A percentile compares a stretch with the other conserved stretches of the same genome.
These are phyloP conservation scores for Boletus semigastroideus DNA, from an alignment of 1,284 basidiomycete genomes.

Conservation along the genomic window DNA sequence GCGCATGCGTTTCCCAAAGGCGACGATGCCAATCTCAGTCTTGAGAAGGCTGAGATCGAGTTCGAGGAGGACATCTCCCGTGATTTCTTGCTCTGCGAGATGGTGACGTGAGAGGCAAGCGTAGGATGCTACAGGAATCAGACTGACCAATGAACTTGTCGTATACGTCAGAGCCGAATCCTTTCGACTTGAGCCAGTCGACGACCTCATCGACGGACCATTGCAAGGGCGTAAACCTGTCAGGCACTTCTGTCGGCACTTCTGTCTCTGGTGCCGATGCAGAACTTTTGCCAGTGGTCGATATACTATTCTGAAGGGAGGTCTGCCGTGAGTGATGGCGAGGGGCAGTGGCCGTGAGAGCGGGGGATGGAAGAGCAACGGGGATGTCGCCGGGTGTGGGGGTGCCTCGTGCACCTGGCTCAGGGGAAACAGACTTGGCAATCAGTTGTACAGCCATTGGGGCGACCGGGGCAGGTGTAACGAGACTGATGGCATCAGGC, in stretches of 20 bases:
- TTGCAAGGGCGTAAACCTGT: constrained; percentile 45
- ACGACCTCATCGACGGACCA: constrained; percentile 92
- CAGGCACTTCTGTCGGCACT: constrained; percentile 11
- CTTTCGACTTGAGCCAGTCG: constrained; percentile 83
- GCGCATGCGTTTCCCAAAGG: constrained; percentile 92
- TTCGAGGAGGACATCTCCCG: constrained; percentile 93
- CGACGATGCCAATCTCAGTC: constrained; percentile 90
- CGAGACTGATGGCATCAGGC: constrained; percentile 19
- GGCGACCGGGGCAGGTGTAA: constrained; percentile 23
- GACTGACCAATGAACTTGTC: constrained; percentile 81
- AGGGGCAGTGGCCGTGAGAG: constrained; percentile 34
- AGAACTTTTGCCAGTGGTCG: constrained; percentile 23
- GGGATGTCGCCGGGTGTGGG: constrained; percentile 24
- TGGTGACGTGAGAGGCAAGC: not conserved
- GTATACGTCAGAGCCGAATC: constrained; percentile 82
- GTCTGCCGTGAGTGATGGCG: constrained; percentile 27
- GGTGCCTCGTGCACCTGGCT: constrained; percentile 14
- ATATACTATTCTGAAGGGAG: constrained; percentile 38
- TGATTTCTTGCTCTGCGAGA: constrained; percentile 90
- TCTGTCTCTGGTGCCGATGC: constrained; percentile 15
- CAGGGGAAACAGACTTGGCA: constrained; percentile 16
- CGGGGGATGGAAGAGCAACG: constrained; percentile 40
- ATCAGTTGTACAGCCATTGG: constrained; percentile 20
- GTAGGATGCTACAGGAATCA: not conserved
- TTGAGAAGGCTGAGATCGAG: constrained; percentile 92